Base-by-base conservation (phyloP, 495 filamentous ascomycete genomes). In the Bombardia bombarda region DNA sequence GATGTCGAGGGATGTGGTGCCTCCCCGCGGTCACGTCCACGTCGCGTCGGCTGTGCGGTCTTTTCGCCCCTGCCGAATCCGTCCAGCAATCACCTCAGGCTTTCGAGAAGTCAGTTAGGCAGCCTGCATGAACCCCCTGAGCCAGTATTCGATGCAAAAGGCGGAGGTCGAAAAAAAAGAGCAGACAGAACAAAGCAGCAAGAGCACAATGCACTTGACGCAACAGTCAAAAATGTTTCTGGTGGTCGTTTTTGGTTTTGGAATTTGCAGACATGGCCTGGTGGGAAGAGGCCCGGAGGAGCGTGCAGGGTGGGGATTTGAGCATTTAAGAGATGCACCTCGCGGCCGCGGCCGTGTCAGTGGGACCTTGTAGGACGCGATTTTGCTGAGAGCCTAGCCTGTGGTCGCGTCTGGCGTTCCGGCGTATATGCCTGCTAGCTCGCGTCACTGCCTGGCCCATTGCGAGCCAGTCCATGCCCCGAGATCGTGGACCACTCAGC, bases 311-410 rank as follows among this genome's bases (percentile, higher is more conserved):
- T 54, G 55, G 58, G 56, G 53, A 53, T 53, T 52, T 56, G 45
- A 45, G 26, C 53, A 58, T 62, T 62, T 62, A 59, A 59, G 48
- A 61, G 42, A 32, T 43, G 57, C 46, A 60, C 38, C 35, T 32
- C 40, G 45, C 22, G 46, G 46, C 25, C 46, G 38, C 48, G 55
- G 50, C 37, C 58, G 52, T 56, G 58, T 58, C 50, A 42, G 55
- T 49, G 49, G 49, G 47, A 52, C 55, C 51, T 40, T 43, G 24
- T 34, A 42, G 17, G 51, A 59, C 56, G 56, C 58, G 56, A 53
- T 59, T 52, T 55, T 43, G 50, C 32, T 43, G 51, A 53, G 47
- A 45, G 28, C 35, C 48, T 45, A 44, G 46, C 38, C 42, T 38
- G 40, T 45, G 35, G 47, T 53, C 50, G 57, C 54, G 57, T 55